Percentiles rank a stretch among this genome's conserved stretches.
Conservation (phyloP, 2,329 filamentous ascomycete species). For the Gliomastix tumulicola region DNA sequence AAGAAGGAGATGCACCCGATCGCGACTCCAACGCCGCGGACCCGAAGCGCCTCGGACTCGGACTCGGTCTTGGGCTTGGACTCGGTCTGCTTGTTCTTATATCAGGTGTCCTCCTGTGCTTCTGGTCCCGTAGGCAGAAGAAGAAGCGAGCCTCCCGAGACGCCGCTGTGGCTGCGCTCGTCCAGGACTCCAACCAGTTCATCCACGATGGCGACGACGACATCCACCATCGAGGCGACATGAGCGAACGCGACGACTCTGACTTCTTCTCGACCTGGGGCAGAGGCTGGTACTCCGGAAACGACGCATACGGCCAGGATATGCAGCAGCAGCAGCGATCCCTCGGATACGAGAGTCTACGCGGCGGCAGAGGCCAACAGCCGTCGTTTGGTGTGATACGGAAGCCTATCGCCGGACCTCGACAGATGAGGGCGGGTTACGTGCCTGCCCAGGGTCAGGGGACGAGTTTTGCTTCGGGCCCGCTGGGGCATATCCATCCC, state of each 20-base stretch:
- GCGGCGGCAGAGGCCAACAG: conserved; percentile 17
- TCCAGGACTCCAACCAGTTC: conserved; percentile 41
- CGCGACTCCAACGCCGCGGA: conserved; percentile 9
- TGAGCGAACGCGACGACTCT: conserved; percentile 34
- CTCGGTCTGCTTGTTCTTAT: conserved; percentile 40
- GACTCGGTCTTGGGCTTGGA: conserved; percentile 59
- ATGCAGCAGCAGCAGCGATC: conserved; percentile 34
- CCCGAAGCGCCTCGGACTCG: conserved; percentile 42
- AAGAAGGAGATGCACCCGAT: conserved; percentile 12
- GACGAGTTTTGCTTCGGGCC: neutral
- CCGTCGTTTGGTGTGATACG: no score
- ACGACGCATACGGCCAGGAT: conserved; percentile 33
- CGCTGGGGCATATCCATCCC: conserved; percentile 42
- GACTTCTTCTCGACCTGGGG: conserved; percentile 16
- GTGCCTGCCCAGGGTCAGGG: conserved; percentile 14
- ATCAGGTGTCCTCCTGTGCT: conserved; percentile 39
- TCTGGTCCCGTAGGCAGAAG: conserved; percentile 37
- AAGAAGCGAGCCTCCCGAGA: conserved; percentile 30
- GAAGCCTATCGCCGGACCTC: conserved; percentile 18
- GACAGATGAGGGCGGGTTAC: conserved; percentile 20
- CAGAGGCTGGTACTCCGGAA: conserved; percentile 37
- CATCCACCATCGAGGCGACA: no score
- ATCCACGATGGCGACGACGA: conserved; percentile 31
- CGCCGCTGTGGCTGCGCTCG: conserved; percentile 37
- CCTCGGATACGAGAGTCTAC: conserved; percentile 43